These are phyloP conservation scores for Backusella tuberculispora DNA, from an alignment of 192 early-diverging fungal genomes.

Conservation along the genomic window DNA sequence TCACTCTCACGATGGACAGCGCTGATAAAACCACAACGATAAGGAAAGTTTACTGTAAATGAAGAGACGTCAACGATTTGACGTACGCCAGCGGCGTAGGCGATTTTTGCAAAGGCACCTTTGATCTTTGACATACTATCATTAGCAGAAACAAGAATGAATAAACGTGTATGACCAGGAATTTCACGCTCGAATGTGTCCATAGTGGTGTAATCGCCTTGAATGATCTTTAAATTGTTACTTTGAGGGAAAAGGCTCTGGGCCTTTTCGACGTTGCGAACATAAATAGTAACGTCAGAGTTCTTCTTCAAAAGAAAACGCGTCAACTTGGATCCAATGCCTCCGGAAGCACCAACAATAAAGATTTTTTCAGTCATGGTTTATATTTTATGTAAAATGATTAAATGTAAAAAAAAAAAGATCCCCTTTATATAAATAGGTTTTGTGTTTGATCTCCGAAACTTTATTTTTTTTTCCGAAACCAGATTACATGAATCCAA, in stretches of 20 bases:
- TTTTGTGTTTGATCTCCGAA: too few relatives aligned
- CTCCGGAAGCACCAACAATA: conserved; percentile 28
- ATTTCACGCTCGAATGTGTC: conserved; percentile 15
- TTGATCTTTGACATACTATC: background rate
- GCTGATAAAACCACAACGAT: background rate
- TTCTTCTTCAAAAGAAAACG: conserved; percentile 11
- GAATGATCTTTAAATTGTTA: background rate
- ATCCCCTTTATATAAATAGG: too few relatives aligned
- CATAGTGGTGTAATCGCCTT: conserved; percentile 25
- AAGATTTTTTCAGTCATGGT: conserved; percentile 30
- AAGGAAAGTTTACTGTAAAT: background rate
- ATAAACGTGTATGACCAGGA: conserved; percentile 26
- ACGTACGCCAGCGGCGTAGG: conserved; percentile 29
- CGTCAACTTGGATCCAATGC: conserved; percentile 24
- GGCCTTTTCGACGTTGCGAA: conserved; percentile 21
- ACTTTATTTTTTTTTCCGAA: too few relatives aligned
- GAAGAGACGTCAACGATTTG: conserved; percentile 36
- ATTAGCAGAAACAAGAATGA: conserved; percentile 11
- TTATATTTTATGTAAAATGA: too few relatives aligned
- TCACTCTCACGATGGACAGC: conserved; percentile 11
- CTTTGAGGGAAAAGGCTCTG: conserved; percentile 16
- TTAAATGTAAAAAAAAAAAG: too few relatives aligned
- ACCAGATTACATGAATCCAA: too few relatives aligned
- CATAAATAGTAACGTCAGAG: conserved; percentile 15
- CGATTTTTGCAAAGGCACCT: background rate